A percentile compares a stretch with the other conserved stretches of the same genome.
phyloP scores from a whole-genome alignment of 441 rosid genomes.

The Gossypium gossypioides region DNA sequence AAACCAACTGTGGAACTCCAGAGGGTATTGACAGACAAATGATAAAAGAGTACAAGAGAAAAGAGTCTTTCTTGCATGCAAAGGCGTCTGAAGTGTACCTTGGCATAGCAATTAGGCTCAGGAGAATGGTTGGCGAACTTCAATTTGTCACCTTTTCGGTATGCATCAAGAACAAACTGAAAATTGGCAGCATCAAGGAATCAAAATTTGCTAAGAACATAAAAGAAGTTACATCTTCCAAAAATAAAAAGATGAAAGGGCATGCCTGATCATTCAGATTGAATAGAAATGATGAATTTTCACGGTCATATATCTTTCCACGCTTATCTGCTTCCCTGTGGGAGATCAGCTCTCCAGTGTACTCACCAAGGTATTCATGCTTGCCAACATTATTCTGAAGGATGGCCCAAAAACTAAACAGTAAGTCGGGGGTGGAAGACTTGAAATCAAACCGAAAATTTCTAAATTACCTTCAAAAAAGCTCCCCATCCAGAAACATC shows the following conservation, averaged over 20 bases:
- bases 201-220: neutral
- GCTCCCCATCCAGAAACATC: constrained; percentile 99
- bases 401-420: constrained; percentile 16
- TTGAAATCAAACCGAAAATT: neutral
- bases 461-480: constrained; percentile 66
- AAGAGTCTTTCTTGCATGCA: neutral
- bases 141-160: constrained; percentile 90
- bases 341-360: constrained; percentile 95
- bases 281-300: constrained; percentile 93
- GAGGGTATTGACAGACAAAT: too few relatives aligned
- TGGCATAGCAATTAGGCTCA: constrained; percentile 91
- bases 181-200: constrained; percentile 7
- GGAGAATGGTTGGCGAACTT: constrained; percentile 97
- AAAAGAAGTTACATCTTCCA: neutral
- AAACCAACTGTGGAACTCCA: neutral
- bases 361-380: constrained; percentile 94
- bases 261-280: constrained; percentile 93
- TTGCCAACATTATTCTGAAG: constrained; percentile 84
- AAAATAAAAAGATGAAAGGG: neutral
- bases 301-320: constrained; percentile 95
- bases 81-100: constrained; percentile 37
- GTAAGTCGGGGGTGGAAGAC: neutral
- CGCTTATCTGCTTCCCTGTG: constrained; percentile 98
- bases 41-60: neutral
- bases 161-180: constrained; percentile 98